A percentile compares a stretch with the other conserved stretches of the same genome.
These are phyloP conservation scores for Lotmaria passim DNA, from an alignment of 208 protist genomes.

Conservation along the genomic window DNA sequence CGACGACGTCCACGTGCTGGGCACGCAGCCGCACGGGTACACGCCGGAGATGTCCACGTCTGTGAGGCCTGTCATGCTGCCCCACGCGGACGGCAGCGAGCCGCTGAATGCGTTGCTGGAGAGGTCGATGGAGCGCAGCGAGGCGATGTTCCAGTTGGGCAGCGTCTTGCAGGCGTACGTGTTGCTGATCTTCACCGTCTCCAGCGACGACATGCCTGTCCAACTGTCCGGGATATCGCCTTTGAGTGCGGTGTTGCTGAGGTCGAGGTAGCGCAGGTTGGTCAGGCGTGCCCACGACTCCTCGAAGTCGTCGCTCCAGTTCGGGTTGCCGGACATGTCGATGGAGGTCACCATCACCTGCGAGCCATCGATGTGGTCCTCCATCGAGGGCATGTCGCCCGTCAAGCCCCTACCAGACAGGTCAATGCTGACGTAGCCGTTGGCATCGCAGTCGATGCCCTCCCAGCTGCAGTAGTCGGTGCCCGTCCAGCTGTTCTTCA, in stretches of 20 bases:
- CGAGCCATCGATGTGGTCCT: not conserved
- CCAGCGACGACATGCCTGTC: conserved; percentile 7
- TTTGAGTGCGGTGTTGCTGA: conserved; percentile 9
- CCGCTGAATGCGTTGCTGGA: conserved; percentile 21
- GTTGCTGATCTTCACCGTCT: conserved; percentile 5
- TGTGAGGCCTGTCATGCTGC: conserved; percentile 12
- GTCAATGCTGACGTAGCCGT: conserved; percentile 20
- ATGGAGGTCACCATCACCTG: conserved; percentile 16
- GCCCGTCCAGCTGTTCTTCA: not conserved
- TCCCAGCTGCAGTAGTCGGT: conserved; percentile 10
- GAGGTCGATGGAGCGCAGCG: conserved; percentile 20
- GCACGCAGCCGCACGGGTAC: conserved; percentile 9
- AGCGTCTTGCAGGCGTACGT: conserved; percentile 8
- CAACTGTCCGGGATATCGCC: conserved; percentile 11
- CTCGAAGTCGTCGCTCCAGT: conserved; percentile 5
- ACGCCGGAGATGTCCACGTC: conserved; percentile 17
- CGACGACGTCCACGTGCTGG: conserved; percentile 3
- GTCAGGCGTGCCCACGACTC: conserved; percentile 2
- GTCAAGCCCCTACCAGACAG: conserved; percentile 17
- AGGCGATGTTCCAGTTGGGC: conserved; percentile 16
- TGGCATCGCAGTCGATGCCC: conserved; percentile 14
- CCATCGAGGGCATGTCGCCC: conserved; percentile 7
- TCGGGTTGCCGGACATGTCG: conserved; percentile 30
- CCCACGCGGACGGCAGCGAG: conserved; percentile 15
- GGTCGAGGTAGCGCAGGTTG: not conserved